Percentiles rank a stretch among this genome's conserved stretches.
Conservation (phyloP, 345 rosid genomes). For the Eutrema heterophyllum region DNA sequence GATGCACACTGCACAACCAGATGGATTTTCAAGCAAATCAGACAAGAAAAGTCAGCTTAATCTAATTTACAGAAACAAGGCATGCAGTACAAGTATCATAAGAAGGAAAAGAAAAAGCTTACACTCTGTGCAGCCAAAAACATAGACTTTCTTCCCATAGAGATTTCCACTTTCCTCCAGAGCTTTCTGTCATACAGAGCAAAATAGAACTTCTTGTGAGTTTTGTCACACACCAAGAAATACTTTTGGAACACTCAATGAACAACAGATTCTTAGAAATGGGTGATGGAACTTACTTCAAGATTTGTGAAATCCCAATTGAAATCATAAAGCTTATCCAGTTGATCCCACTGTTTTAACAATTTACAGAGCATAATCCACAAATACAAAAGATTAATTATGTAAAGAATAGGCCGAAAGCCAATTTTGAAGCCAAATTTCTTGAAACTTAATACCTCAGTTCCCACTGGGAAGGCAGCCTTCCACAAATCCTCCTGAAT, state of each 20-base stretch:
- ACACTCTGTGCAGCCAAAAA: slow-evolving; percentile 90
- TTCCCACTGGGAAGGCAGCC: slow-evolving; percentile 75
- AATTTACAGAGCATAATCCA: slow-evolving; percentile 5
- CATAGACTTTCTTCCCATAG: slow-evolving; percentile 59
- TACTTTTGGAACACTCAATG: not conserved
- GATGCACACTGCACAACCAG: not conserved
- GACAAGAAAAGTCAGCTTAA: not conserved
- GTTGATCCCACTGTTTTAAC: slow-evolving; percentile 63
- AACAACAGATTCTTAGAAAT: not conserved
- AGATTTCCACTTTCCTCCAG: slow-evolving; percentile 84
- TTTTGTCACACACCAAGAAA: not conserved
- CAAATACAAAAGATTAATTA: not conserved
- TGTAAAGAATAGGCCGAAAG: not conserved
- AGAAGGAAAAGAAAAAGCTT: slow-evolving; percentile 30
- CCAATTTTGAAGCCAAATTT: not conserved
- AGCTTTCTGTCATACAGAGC: slow-evolving; percentile 52
- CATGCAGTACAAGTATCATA: not conserved
- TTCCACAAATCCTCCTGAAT: slow-evolving; percentile 89
- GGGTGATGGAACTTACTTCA: slow-evolving; percentile 50
- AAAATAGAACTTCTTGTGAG: not conserved
- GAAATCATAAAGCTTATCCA: slow-evolving; percentile 55
- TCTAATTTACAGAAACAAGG: not conserved
- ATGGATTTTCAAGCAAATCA: not conserved
- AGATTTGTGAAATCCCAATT: slow-evolving; percentile 80
- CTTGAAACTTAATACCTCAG: slow-evolving; percentile 55